Conservation (phyloP, 768 basidiomycete genomes). For the Gymnopilus dilepis region DNA sequence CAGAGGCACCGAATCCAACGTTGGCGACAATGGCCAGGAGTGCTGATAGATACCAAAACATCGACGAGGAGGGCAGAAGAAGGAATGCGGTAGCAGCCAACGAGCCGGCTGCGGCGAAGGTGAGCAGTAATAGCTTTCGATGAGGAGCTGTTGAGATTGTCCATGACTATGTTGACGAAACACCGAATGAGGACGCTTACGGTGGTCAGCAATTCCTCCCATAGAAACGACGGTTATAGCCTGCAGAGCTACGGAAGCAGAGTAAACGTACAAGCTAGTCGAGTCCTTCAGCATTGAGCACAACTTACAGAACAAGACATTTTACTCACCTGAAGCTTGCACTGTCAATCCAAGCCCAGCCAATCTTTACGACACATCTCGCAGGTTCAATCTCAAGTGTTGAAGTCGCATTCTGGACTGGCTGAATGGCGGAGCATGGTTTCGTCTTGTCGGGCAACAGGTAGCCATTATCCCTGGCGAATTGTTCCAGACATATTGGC, state of each 20-base stretch:
- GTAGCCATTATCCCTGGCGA: constrained; percentile 88
- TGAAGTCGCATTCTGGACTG: constrained; percentile 23
- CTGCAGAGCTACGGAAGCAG: constrained; percentile 86
- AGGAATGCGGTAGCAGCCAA: constrained; percentile 73
- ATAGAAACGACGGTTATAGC: constrained; percentile 96
- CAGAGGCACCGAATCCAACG: constrained; percentile 83
- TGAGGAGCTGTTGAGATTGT: constrained; percentile 48
- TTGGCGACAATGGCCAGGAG: constrained; percentile 80
- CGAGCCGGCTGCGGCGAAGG: constrained; percentile 78
- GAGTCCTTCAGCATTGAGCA: background rate
- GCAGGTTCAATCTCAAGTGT: constrained; percentile 35
- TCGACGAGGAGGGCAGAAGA: constrained; percentile 70
- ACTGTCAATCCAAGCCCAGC: constrained; percentile 87
- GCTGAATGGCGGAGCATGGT: constrained; percentile 52
- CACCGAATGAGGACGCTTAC: constrained; percentile 47
- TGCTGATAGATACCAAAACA: constrained; percentile 71
- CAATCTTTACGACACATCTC: constrained; percentile 82
- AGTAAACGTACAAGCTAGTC: constrained; percentile 83
- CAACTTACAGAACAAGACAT: background rate
- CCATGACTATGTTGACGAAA: background rate
- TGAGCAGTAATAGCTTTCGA: constrained; percentile 78
- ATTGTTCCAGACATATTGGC: constrained; percentile 86
- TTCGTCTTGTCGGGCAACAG: constrained; percentile 67
- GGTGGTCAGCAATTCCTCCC: constrained; percentile 88
- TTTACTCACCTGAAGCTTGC: constrained; percentile 84